These are phyloP conservation scores for Spirogloea muscicola DNA, from an alignment of 139 green algal genomes.

Conservation along the genomic window DNA sequence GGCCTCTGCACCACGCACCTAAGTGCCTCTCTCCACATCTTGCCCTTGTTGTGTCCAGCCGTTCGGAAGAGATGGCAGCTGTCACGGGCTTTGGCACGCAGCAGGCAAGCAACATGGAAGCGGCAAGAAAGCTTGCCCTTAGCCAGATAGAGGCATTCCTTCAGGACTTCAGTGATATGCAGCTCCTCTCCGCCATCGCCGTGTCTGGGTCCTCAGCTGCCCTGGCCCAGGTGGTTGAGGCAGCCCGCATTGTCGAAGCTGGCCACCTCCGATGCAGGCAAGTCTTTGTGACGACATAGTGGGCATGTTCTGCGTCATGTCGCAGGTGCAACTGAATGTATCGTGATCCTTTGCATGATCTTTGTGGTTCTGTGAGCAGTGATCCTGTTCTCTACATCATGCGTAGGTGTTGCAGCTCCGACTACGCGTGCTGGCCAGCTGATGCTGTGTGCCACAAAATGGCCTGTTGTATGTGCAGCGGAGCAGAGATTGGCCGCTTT, in stretches of 20 bases:
- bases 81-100: no score
- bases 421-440: no score
- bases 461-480: conserved; percentile 11
- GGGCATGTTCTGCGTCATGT: background rate
- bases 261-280: conserved; percentile 28
- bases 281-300: background rate
- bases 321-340: background rate
- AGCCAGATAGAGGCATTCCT: conserved; percentile 4
- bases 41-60: no score
- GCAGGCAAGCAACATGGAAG: conserved; percentile 7
- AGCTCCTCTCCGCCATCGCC: background rate
- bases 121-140: background rate
- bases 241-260: conserved; percentile 11
- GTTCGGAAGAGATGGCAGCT: conserved; percentile 9
- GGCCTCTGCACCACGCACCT: no score
- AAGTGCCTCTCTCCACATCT: no score
- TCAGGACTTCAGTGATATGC: background rate
- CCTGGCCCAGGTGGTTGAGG: background rate
- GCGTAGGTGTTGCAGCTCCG: background rate
- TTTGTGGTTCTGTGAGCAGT: no score
- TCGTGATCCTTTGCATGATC: conserved; percentile 1
- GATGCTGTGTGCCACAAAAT: no score
- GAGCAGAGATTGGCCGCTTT: conserved; percentile 12
- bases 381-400: background rate
- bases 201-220: background rate